Evolutionary conservation across 805 yeast species (phyloP).

Genomic region (Ogataea wickerhamii): DNA sequence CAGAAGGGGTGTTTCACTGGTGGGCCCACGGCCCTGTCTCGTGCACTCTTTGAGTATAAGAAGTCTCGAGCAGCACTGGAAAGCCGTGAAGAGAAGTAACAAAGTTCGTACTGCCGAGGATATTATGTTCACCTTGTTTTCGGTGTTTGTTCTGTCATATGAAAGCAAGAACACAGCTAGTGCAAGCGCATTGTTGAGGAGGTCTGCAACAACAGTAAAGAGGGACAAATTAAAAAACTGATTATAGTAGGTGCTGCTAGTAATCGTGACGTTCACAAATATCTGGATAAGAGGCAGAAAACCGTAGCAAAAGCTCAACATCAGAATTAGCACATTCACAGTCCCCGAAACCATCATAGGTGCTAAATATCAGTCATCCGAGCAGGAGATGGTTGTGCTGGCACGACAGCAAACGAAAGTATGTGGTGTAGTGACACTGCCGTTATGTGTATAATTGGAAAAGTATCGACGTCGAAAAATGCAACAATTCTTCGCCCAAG

Average conservation of each 20-base stretch:
- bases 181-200: background rate
- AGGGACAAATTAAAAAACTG: slow-evolving; percentile 7
- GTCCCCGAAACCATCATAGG: background rate
- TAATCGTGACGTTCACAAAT: slow-evolving; percentile 4
- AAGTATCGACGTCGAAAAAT: background rate
- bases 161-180: background rate
- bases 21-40: background rate
- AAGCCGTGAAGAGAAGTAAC: background rate
- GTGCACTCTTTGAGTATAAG: background rate
- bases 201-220: background rate
- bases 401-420: too few relatives aligned
- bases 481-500: background rate
- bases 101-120: background rate
- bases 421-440: too few relatives aligned
- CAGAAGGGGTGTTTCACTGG: background rate
- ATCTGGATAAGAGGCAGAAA: slow-evolving; percentile 8
- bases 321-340: slow-evolving; percentile 1
- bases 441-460: too few relatives aligned
- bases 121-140: background rate
- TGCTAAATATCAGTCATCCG: too few relatives aligned
- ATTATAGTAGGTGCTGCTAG: slow-evolving; percentile 2
- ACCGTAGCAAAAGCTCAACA: slow-evolving; percentile 3
- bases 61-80: background rate
- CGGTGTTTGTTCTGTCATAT: background rate
- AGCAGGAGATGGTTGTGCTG: too few relatives aligned